Evolutionary conservation across 1,139 yeast species (phyloP), one percentile per base, ranked within the genome.

Genomic region (Suhomyces yuchorum): DNA sequence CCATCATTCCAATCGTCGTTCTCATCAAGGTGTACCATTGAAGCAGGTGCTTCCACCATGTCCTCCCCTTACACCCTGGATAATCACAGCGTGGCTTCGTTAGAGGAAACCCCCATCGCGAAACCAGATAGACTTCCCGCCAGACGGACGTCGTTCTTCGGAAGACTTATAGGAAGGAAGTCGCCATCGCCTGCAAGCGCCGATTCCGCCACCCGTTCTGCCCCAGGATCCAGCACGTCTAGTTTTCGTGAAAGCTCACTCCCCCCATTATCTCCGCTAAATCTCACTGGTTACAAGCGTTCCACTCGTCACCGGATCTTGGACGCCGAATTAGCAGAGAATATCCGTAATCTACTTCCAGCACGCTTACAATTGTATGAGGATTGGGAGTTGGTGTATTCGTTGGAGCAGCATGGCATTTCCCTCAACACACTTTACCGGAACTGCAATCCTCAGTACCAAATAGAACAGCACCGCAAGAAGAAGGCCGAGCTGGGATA

Each of bases 371-470:
- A 90, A 62, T 72, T 92, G 23, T 81, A 81, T 56, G 85, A 85
- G 39, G 78, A 78, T 9, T 95, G 99, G 99, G 69, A 77, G 12
- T 67, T 93, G 46, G 68, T 85, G 1, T 95, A 92, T 63, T 85
- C 95, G 20, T 67, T 90, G 53, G 97, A 92, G 55, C 97, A 90
- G 63, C 90, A 91, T 64, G 99, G 99, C 0, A 85, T 96, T 0
- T 87, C 97, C 0, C 66, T 93, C 46, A 82, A 79, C 51, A 91
- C 99, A 0, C 68, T 95, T 28, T 93, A 75, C 54, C 63, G 70
- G n/a, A 67, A 71, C 50, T 59, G 71, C 46, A 61, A 68, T 41
- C 66, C 71, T 0, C 66, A 62, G 8, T 58, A 64, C 51, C 79
- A 75, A 53, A 48, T 63, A 43, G 58, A 57, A 33, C 63, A 58